Base-by-base conservation (phyloP, 495 filamentous ascomycete genomes). In the Penicillium malachiteum region DNA sequence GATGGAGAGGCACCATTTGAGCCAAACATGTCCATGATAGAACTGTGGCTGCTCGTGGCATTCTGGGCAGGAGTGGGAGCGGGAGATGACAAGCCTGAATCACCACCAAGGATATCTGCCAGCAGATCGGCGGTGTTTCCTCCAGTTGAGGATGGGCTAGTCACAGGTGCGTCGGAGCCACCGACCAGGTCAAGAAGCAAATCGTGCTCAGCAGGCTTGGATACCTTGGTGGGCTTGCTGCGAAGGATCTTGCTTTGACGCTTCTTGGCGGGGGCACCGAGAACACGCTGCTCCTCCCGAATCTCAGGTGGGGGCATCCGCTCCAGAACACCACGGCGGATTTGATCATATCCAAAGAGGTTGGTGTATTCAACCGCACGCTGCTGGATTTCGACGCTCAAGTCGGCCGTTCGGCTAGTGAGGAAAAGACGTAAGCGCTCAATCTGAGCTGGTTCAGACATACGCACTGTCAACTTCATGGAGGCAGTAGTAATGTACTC, bases 241-340 rank as follows among this genome's bases (percentile, higher is more conserved):
- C 86, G 89, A 32, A 84, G 77, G n/a, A 78, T 60, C 38, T 83
- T 84, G 67, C 90, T 90, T 63, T 84, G 85, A 44, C 84, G 81
- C 74, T 93, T 95, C 79, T 89, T 92, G 44, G 71, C 62, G 7
- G 90, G 86, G 60, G 93, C 89, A n/a, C 92, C 91, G 12, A 97
- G 76, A 7, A 96, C 91, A 38, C 93, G 78, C 50, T 92, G 91
- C 66, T 92, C 88, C 69, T 98, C 94, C 50, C 91, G 90, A 62
- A 97, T 97, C 68, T 97, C 92, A 7, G 94, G 94, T 3, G 93
- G 83, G 11, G 94, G 94, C 94, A 98, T 98, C 66, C 92, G 90
- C 73, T 98, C 94, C 2, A 98, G 77, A 10, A 98, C 94, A 46
- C 94, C 94, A 41, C 83, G 81, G 30, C 93, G 86, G 52, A 98